These are phyloP conservation scores for Lasiodiplodia theobromae DNA, from an alignment of 2,329 filamentous ascomycete genomes.

Conservation along the genomic window DNA sequence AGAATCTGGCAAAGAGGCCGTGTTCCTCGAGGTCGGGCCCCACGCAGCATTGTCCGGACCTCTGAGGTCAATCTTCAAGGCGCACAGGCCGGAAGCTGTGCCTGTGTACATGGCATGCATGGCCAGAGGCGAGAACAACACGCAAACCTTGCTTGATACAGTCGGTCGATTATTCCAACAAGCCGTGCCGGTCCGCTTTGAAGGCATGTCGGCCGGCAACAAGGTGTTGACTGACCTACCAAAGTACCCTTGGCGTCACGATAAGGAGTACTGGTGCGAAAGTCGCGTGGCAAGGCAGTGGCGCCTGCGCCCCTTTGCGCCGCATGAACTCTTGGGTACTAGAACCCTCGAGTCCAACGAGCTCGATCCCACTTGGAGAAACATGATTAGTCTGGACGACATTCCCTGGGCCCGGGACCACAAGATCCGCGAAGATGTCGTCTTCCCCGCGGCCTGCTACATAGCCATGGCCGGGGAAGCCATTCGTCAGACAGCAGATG, in stretches of 20 bases:
- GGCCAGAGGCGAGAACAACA: constrained; percentile 32
- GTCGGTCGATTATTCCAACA: constrained; percentile 18
- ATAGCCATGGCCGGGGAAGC: constrained; percentile 43
- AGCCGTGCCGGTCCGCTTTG: not conserved
- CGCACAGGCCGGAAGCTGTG: constrained; percentile 25
- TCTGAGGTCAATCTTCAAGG: constrained; percentile 37
- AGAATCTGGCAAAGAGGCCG: not conserved
- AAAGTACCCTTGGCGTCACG: constrained; percentile 33
- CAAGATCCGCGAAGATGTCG: constrained; percentile 29
- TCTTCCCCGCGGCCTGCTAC: constrained; percentile 10
- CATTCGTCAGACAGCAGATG: not conserved
- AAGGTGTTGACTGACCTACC: constrained; percentile 8
- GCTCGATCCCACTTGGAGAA: constrained; percentile 44
- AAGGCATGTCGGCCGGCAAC: not conserved
- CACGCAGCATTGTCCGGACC: constrained; percentile 45
- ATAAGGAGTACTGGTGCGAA: constrained; percentile 31
- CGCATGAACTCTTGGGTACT: constrained; percentile 39
- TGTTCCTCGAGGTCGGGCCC: constrained; percentile 47
- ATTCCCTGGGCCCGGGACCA: constrained; percentile 57
- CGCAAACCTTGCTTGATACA: not conserved
- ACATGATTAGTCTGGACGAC: constrained; percentile 41
- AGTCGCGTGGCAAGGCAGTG: constrained; percentile 23
- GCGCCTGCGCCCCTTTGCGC: constrained; percentile 12
- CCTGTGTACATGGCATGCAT: constrained; percentile 35
- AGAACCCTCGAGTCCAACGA: constrained; percentile 36